Evolutionary conservation across 345 rosid species (phyloP), one percentile per base, ranked within the genome.

Genomic region (Ricinus communis): DNA sequence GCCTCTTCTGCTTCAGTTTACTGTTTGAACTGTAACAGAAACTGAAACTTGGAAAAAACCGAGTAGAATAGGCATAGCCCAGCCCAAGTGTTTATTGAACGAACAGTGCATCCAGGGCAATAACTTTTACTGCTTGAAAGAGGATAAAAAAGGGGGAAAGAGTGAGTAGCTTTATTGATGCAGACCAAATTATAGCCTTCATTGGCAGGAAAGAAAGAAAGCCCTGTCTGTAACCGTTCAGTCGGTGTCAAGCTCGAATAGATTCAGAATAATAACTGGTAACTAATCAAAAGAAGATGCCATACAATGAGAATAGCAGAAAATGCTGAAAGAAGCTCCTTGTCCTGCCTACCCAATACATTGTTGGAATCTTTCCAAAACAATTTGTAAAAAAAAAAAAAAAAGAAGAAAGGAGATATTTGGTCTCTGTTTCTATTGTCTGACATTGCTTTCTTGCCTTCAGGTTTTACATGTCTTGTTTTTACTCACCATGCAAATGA

Each of bases 81-180:
- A 25, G 24, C 49, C 19, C 66, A 45, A 7, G 31, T 41, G 9
- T 41, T 62, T 24, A 33, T 33, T 6, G 2, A 51, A 1, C 2
- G 31, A 43, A 51, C 49, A 47, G 28, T 62, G n/a, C n/a, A n/a
- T n/a, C 9, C 55, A 19, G 15, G 38, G 49, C 36, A 40, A 40
- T 54, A 40, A 68, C 24, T 36, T 51, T 10, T 15, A 28, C 40
- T 16, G 59, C 59, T 51, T 66, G 51, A 51, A 22, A 66, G 70
- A 50, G 57, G 59, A 31, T 65, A 30, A n/a, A 47, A 52, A 30
- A 30, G 22, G 54, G 27, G 0, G 46, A 64, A 25, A 30, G 31
- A 6, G 15, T 45, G 46, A 47, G 25, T 51, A 52, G 28, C 33
- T 54, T 68, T 68, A 49, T 68, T 68, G 62, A 5, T 40, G 46